Evolutionary conservation across 768 basidiomycete species (phyloP), one percentile per base, ranked within the genome.

Genomic region (Rhizopogon vesiculosus): DNA sequence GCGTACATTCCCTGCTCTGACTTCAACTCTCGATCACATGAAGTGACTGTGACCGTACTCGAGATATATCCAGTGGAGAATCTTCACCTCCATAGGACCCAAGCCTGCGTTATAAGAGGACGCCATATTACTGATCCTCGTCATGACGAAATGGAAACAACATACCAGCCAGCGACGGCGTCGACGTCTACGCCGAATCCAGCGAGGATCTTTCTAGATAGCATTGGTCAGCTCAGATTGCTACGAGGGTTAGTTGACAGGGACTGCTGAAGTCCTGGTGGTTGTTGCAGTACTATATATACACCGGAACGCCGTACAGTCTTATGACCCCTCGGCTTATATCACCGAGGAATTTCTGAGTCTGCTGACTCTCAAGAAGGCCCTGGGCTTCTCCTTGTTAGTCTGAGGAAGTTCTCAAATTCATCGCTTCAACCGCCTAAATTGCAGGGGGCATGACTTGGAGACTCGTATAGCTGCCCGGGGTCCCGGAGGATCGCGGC

Each of bases 1-100:
- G 87, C 85, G 61, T 80, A 89, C 74, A 87, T 78, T 5, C 86
- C 87, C 78, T 72, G 45, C 19, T 19, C n/a, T 13, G 28, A 52
- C 18, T 45, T 50, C 12, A 22, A 31, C 18, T 48, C 7, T 19
- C 43, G 52, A n/a, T 9, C 28, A 19, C 5, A 51, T 12, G 8
- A 6, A 19, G 45, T 10, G 9, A 5, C 45, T 31, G 7, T 0
- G 43, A 52, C 52, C 60, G 4, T 44, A 82, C 85, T 63, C 81
- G 74, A 16, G 83, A 86, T 54, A 89, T 86, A 61, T 89, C 88
- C 19, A 79, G 69, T 1, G 85, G 83, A 0, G 82, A 85, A 64
- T 89, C 80, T 60, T 88, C 82, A 15, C 86, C 87, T 3, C 87
- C 87, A 62, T 89, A 88, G 0, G 85, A 85, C 6, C 87, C 86